Evolutionary conservation across 345 rosid species (phyloP), one percentile per base, ranked within the genome.

Genomic region (Luvunga scandens): DNA sequence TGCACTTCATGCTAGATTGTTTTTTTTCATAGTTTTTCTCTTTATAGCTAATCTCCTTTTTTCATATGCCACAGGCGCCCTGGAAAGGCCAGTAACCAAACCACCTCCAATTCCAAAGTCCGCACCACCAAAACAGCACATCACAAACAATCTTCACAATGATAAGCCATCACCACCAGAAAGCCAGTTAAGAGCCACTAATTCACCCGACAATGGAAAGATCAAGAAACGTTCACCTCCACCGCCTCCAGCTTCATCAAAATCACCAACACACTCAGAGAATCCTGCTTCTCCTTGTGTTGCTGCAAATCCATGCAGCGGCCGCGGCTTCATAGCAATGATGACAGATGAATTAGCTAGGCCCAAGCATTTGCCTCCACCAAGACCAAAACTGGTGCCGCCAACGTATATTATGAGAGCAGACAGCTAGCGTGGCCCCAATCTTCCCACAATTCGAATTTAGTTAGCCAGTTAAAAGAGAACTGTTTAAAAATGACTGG

Each of bases 91-190:
- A 1, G 18, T 1, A 2, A 63, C 8, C 31, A 33, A 42, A 25
- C 69, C 21, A 28, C 28, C 75, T 12, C 70, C 77, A 63, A 1
- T 70, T 42, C 77, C 77, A 31, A 7, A 63, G 4, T 28, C 70
- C 12, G 31, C 69, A 45, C 6, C 70, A 4, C 45, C 69, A 4
- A 9, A n/a, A 16, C 4, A 6, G 22, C 57, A 19, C 0, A 53
- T 53, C 21, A 19, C 57, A 53, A 53, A 1, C 57, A 53, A 45
- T 45, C 50, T 13, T 45, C 18, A 45, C 5, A 45, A 13, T 13
- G 50, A 45, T 45, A 28, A 63, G 36, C 66, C 18, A 12, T 28
- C 66, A 27, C 1, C 66, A 27, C 21, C 36, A 13, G 66, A 63
- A 25, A 16, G 7, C 66, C 66, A 63, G 5, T 27, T 63, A 28